These are phyloP conservation scores for Phaeosphaeria sp. DNA, from an alignment of 2,329 filamentous ascomycete genomes.

Conservation along the genomic window DNA sequence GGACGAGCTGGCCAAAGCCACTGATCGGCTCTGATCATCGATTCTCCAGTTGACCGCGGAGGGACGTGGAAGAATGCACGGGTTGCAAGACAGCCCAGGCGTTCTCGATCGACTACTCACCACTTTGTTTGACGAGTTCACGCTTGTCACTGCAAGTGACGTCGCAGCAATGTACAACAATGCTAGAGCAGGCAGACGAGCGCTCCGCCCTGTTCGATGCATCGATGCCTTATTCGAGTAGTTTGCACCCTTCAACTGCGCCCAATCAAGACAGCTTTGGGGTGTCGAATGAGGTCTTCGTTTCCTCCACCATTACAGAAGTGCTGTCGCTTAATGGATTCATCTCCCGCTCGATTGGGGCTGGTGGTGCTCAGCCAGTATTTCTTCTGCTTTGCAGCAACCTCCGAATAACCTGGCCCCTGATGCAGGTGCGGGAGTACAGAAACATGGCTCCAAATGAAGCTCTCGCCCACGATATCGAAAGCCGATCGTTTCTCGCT, in stretches of 20 bases:
- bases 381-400: constrained; percentile 21
- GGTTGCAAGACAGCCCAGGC: constrained; percentile 19
- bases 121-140: neutral
- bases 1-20: constrained; percentile 7
- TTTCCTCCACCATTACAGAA: constrained; percentile 22
- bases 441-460: constrained; percentile 19
- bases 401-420: constrained; percentile 22
- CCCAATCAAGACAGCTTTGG: constrained; percentile 28
- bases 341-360: constrained; percentile 23
- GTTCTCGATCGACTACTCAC: constrained; percentile 15
- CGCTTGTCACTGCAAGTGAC: constrained; percentile 5
- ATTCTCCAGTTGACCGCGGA: constrained; percentile 8
- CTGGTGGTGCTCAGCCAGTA: constrained; percentile 25
- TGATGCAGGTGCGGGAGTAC: constrained; percentile 35
- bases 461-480: neutral
- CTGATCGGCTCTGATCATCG: constrained; percentile 11
- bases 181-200: constrained; percentile 9
- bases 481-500: neutral
- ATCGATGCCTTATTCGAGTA: constrained; percentile 22
- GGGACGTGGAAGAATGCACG: no score
- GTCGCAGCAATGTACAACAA: constrained; percentile 12
- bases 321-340: constrained; percentile 15
- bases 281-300: constrained; percentile 26
- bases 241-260: constrained; percentile 20
- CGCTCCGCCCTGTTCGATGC: constrained; percentile 33